A percentile compares a stretch with the other conserved stretches of the same genome.
These are phyloP conservation scores for Penicillium capsulatum DNA, from an alignment of 2,329 filamentous ascomycete species.

Conservation along the genomic window DNA sequence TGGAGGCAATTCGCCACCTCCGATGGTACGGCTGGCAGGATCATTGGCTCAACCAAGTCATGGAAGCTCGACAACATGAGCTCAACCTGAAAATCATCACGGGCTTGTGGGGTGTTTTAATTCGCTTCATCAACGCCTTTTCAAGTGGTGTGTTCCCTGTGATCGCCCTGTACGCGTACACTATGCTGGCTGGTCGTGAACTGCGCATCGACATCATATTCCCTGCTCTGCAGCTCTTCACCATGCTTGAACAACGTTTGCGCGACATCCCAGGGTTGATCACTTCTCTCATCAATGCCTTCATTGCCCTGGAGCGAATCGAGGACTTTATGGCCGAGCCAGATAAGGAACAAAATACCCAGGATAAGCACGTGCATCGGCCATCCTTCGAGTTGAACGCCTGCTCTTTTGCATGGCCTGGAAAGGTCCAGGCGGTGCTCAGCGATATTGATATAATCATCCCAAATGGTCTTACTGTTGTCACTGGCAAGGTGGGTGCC, in stretches of 20 bases:
- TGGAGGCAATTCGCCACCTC: conserved; percentile 77
- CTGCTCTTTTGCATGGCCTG: conserved; percentile 78
- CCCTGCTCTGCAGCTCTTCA: conserved; percentile 76
- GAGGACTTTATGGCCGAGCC: conserved; percentile 84
- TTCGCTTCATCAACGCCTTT: conserved; percentile 66
- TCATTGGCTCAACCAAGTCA: conserved; percentile 66
- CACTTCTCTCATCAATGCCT: conserved; percentile 72
- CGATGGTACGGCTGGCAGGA: conserved; percentile 81
- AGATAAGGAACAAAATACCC: conserved; percentile 66
- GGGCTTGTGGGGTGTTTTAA: conserved; percentile 58
- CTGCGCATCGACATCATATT: conserved; percentile 80
- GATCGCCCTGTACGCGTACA: conserved; percentile 76
- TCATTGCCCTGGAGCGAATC: conserved; percentile 75
- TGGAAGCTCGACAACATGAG: conserved; percentile 64
- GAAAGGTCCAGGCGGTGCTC: conserved; percentile 55
- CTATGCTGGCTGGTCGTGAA: conserved; percentile 61
- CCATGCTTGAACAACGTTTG: conserved; percentile 67
- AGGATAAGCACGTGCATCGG: conserved; percentile 24
- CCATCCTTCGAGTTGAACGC: conserved; percentile 47
- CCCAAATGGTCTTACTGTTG: conserved; percentile 54
- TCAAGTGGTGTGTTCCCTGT: conserved; percentile 74
- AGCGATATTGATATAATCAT: conserved; percentile 53
- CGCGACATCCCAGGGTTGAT: conserved; percentile 72
- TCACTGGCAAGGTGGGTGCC: conserved; percentile 60
- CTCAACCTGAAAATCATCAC: conserved; percentile 62